Evolutionary conservation across 108 stramenopile genomes (phyloP).

Genomic region (Cyclostephanos tholiformis): DNA sequence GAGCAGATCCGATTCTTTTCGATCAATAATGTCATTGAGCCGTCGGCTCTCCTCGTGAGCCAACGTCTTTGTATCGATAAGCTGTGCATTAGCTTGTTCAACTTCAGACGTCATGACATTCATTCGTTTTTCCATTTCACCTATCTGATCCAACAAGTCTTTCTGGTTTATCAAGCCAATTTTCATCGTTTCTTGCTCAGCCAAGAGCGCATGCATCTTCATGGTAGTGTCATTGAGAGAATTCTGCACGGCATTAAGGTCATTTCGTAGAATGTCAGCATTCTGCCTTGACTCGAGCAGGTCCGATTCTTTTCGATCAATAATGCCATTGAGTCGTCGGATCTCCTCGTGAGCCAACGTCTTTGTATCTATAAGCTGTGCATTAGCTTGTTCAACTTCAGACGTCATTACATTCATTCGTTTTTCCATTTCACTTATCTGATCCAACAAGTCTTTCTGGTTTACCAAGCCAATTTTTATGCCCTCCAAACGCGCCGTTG

Average conservation of each 20-base stretch:
- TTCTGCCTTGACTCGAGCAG: background rate
- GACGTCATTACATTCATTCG: background rate
- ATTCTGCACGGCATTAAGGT: background rate
- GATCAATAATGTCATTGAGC: background rate
- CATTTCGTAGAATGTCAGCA: background rate
- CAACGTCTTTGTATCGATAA: background rate
- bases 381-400: background rate
- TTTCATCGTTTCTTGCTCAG: background rate
- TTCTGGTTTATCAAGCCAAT: background rate
- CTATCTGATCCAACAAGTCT: background rate
- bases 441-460: slow-evolving; percentile 1
- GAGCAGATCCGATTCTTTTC: background rate
- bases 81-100: background rate
- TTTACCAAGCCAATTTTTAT: background rate
- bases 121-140: background rate
- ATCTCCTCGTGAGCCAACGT: background rate
- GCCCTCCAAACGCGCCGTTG: slow-evolving; percentile 1
- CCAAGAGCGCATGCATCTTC: too few species aligned
- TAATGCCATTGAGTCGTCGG: background rate
- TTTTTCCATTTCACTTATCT: background rate
- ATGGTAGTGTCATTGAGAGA: too few species aligned
- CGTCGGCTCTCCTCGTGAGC: background rate
- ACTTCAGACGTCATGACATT: background rate
- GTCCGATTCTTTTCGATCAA: background rate
- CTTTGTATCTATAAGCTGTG: background rate